phyloP scores from a whole-genome alignment of 306 rosid species.

The Inga laurina region DNA sequence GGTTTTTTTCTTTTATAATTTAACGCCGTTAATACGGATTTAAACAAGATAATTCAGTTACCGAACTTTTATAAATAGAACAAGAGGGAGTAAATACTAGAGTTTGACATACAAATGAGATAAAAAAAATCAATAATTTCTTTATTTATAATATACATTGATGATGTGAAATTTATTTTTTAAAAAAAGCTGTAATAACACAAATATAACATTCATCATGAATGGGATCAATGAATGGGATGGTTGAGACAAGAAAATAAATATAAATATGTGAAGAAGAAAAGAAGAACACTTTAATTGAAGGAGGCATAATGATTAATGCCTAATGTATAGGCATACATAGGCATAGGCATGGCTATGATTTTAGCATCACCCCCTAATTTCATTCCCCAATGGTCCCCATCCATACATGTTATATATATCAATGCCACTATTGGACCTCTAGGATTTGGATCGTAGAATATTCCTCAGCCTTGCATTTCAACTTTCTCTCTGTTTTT shows the following conservation, averaged over 20 bases:
- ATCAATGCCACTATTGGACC: background rate
- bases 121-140: too few relatives aligned
- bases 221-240: background rate
- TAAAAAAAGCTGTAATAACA: background rate
- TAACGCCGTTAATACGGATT: too few relatives aligned
- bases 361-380: constrained; percentile 26
- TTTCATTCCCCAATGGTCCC: background rate
- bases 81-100: rapidly evolving
- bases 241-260: background rate
- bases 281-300: background rate
- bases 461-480: background rate
- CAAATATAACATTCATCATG: background rate
- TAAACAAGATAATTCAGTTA: too few relatives aligned
- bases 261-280: background rate
- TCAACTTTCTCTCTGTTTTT: background rate
- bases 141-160: too few relatives aligned
- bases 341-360: constrained; percentile 27
- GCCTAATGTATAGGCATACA: constrained; percentile 12
- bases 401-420: background rate
- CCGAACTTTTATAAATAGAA: too few relatives aligned
- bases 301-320: constrained; percentile 9
- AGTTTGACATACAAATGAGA: too few relatives aligned
- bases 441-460: background rate
- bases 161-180: too few relatives aligned
- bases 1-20: too few relatives aligned